Evolutionary conservation across 257 asterid species (phyloP).

Genomic region (Vinca minor): DNA sequence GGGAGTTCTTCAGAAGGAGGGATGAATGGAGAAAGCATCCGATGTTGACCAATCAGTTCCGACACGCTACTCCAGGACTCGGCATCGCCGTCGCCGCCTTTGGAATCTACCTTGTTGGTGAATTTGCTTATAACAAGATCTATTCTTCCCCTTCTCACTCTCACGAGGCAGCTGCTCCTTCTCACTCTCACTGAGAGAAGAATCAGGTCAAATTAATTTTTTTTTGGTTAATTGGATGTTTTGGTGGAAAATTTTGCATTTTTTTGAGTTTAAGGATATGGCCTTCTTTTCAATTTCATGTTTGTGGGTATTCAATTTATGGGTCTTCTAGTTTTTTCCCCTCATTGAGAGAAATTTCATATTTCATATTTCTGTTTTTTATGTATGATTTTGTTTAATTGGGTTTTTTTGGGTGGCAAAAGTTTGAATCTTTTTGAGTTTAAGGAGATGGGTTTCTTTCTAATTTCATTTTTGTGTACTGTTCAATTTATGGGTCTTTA

Average conservation of each 20-base stretch:
- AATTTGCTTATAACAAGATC: slow-evolving; percentile 32
- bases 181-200: slow-evolving; percentile 53
- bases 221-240: too few species aligned
- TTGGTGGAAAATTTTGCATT: too few species aligned
- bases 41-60: slow-evolving; percentile 75
- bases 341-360: too few species aligned
- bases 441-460: background rate
- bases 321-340: too few species aligned
- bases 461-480: background rate
- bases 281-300: too few species aligned
- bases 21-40: slow-evolving; percentile 98
- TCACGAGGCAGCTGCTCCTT: slow-evolving; percentile 35
- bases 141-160: slow-evolving; percentile 64
- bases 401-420: background rate
- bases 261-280: too few species aligned
- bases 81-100: slow-evolving; percentile 84
- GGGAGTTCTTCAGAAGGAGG: slow-evolving; percentile 86
- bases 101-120: slow-evolving; percentile 52
- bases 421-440: background rate
- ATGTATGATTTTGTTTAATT: background rate
- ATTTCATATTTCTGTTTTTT: too few species aligned
- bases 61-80: slow-evolving; percentile 89
- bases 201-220: slow-evolving; percentile 10
- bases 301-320: too few species aligned
- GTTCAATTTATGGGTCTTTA: background rate